Conservation (phyloP, 345 rosid species). For the Eucalyptus cloeziana region DNA sequence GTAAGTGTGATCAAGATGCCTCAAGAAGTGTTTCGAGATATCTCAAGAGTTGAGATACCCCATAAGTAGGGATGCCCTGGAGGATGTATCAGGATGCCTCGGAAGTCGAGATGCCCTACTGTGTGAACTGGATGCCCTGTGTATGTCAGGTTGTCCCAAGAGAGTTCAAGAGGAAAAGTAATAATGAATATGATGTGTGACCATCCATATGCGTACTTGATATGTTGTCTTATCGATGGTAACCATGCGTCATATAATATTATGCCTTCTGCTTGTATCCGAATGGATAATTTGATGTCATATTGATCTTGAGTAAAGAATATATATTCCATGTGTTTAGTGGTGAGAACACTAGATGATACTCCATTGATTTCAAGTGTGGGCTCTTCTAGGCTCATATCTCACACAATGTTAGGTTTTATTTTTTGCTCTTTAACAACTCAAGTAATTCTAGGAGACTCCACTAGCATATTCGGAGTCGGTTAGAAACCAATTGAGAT, state of each 20-base stretch:
- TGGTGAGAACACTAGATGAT: too few species aligned
- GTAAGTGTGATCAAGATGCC: neutral
- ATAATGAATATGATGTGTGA: neutral
- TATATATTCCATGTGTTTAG: too few species aligned
- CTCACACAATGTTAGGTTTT: too few species aligned
- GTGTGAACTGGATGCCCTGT: neutral
- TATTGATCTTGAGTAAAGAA: too few species aligned
- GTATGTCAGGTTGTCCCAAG: accelerated
- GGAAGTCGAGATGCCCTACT: accelerated
- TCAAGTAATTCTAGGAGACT: neutral
- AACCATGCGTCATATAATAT: neutral
- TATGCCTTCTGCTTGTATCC: too few species aligned
- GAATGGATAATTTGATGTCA: too few species aligned
- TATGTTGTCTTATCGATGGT: too few species aligned
- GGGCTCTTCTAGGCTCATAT: too few species aligned
- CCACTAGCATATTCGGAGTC: neutral
- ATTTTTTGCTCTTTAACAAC: too few species aligned
- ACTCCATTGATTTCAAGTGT: too few species aligned
- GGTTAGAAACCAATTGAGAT: neutral
- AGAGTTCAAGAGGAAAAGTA: neutral
- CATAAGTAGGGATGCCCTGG: too few species aligned
- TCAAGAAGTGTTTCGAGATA: neutral
- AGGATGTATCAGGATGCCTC: too few species aligned
- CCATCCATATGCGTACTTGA: neutral
- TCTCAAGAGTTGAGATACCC: neutral